Evolutionary conservation across 805 yeast species (phyloP), one percentile per base, ranked within the genome.

Genomic region (Maudiozyma barnettii): DNA sequence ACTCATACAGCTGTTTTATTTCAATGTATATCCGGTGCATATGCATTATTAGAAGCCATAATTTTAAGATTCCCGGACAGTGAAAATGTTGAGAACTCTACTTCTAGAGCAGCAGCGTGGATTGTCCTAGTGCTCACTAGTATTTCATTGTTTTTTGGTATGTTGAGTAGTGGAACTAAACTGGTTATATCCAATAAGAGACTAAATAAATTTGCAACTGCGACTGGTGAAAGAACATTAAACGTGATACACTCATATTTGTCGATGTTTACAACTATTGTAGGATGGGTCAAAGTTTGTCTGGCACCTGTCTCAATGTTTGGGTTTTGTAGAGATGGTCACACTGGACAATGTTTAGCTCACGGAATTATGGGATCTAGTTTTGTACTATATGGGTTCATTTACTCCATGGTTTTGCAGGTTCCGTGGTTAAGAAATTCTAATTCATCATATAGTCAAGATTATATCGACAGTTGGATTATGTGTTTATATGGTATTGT

Each of bases 341-440:
- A 86, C 57, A 81, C 95, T 0, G 98, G 98, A 21, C 98, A 91
- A 66, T 91, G 98, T 64, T 77, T 89, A 38, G 98, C 98, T 0
- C 98, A 91, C 63, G 97, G 96, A 4, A 86, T 91, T 50, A 91
- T 91, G 98, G 98, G 98, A 0, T 76, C 86, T 21, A 82, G 95
- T 0, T 91, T 91, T 56, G 75, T 91, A 10, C 66, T 74, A 4
- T 91, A 91, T 62, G 95, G 96, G 4, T 79, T 82, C 50, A 66
- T 88, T 10, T 72, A 87, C 55, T 63, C 78, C 2, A 63, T 80
- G 57, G 81, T 87, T 57, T 71, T 91, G 45, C 75, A 80, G 8
- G 67, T 87, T 4, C 91, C 93, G 4, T 80, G 93, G 90, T 62
- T 89, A 55, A 68, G 87, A 57, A 67, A 77, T 55, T 65, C 73